A percentile compares a stretch with the other conserved stretches of the same genome.
phyloP scores from a whole-genome alignment of 2,329 filamentous ascomycete species.

The Zasmidium cellare region DNA sequence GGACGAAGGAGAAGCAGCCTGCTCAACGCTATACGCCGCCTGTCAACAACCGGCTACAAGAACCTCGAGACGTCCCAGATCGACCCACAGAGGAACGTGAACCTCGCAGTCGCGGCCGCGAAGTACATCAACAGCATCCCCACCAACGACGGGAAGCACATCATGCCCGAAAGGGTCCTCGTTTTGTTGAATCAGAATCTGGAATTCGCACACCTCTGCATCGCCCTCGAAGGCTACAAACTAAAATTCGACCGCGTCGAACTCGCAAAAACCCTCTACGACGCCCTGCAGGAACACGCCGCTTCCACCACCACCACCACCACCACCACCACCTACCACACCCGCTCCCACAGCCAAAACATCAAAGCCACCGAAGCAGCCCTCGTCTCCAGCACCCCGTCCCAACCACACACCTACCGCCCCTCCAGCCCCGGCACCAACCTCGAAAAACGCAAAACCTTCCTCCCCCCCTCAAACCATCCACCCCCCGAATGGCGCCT shows the following conservation, averaged over 20 bases:
- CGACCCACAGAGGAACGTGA: conserved; percentile 14
- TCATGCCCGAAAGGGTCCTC: conserved; percentile 22
- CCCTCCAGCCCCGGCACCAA: neutral
- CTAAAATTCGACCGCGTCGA: conserved; percentile 23
- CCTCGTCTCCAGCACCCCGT: conserved; percentile 5
- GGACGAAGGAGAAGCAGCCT: conserved; percentile 4
- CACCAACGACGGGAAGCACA: conserved; percentile 20
- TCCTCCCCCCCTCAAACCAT: conserved; percentile 7
- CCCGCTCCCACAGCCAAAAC: conserved; percentile 3
- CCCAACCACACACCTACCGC: conserved; percentile 1
- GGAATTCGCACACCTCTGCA: conserved; percentile 24
- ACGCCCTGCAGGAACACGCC: conserved; percentile 14
- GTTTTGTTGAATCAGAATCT: conserved; percentile 21
- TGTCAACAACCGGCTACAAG: conserved; percentile 4
- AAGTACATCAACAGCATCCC: conserved; percentile 21
- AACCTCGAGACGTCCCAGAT: conserved; percentile 4
- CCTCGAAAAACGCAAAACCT: conserved; percentile 6
- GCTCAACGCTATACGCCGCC: conserved; percentile 2
- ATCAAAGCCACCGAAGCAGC: conserved; percentile 12
- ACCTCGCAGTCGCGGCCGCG: conserved; percentile 23
- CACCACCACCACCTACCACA: neutral
- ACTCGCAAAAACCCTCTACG: conserved; percentile 24
- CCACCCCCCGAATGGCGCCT: conserved; percentile 26
- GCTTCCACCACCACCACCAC: neutral
- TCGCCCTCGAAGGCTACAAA: conserved; percentile 16